Evolutionary conservation across 768 basidiomycete species (phyloP).

Genomic region (Panus rudis): DNA sequence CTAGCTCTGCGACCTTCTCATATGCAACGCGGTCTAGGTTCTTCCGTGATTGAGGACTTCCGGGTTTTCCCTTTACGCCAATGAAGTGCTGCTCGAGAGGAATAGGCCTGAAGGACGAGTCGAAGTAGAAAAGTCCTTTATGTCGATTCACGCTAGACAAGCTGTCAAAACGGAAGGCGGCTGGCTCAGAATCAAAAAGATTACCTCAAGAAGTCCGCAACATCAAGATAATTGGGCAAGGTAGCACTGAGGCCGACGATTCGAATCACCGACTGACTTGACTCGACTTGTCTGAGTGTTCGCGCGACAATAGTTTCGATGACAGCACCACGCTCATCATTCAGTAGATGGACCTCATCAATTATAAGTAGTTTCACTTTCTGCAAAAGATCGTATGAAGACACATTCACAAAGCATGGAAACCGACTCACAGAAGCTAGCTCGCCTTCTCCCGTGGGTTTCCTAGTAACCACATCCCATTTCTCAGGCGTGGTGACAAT

Average conservation of each 20-base stretch:
- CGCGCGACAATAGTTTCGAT: constrained; percentile 97
- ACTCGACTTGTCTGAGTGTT: constrained; percentile 93
- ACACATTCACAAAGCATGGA: background rate
- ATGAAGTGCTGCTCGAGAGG: constrained; percentile 97
- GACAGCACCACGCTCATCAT: constrained; percentile 96
- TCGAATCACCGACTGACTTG: constrained; percentile 90
- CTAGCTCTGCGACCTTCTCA: constrained; percentile 83
- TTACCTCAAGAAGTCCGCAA: constrained; percentile 89
- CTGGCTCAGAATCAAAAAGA: constrained; percentile 9
- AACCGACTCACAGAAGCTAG: constrained; percentile 68
- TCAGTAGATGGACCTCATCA: constrained; percentile 94
- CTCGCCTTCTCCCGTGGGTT: constrained; percentile 95
- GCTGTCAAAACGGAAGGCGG: background rate
- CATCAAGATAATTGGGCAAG: constrained; percentile 93
- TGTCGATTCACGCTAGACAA: constrained; percentile 71
- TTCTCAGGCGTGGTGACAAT: constrained; percentile 99
- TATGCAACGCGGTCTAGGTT: constrained; percentile 87
- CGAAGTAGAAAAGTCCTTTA: constrained; percentile 92
- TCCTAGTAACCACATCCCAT: constrained; percentile 98
- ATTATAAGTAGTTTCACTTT: constrained; percentile 92
- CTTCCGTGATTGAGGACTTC: constrained; percentile 62
- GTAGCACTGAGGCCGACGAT: constrained; percentile 96
- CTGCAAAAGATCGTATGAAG: constrained; percentile 33
- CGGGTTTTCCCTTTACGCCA: constrained; percentile 84
- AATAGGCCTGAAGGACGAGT: constrained; percentile 93